These are phyloP conservation scores for Backusella sp. DNA, from an alignment of 192 early-diverging fungal species.

Conservation along the genomic window DNA sequence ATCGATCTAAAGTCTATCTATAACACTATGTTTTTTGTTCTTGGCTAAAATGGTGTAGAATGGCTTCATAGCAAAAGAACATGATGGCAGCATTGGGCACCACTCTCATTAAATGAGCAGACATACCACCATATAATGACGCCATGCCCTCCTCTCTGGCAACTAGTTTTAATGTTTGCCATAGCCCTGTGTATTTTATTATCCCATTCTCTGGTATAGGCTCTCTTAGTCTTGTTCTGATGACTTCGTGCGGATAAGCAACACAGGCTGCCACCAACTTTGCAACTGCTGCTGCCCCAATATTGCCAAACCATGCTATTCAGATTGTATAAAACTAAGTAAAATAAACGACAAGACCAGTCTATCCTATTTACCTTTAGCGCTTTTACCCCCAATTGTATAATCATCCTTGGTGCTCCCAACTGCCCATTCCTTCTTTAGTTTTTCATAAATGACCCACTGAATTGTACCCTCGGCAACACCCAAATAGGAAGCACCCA, in stretches of 20 bases:
- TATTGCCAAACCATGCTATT: conserved; percentile 77
- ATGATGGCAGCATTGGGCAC: conserved; percentile 96
- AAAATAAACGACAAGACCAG: neutral
- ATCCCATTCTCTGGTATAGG: conserved; percentile 61
- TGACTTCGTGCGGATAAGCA: conserved; percentile 95
- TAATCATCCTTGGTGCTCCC: neutral
- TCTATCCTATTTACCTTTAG: conserved; percentile 20
- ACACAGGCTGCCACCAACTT: conserved; percentile 88
- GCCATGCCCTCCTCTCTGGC: conserved; percentile 78
- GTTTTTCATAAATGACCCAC: conserved; percentile 94
- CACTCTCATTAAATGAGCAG: conserved; percentile 89
- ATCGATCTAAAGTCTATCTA: neutral
- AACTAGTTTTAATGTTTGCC: conserved; percentile 53
- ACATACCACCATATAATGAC: conserved; percentile 92
- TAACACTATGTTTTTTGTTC: neutral
- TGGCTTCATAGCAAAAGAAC: conserved; percentile 85
- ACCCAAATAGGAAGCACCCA: conserved; percentile 88
- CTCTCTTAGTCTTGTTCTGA: conserved; percentile 89
- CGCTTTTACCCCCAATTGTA: conserved; percentile 20
- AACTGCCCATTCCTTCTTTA: conserved; percentile 58
- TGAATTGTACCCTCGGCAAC: conserved; percentile 90
- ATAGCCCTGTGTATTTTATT: conserved; percentile 77
- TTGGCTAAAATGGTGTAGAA: conserved; percentile 49
- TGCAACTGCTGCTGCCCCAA: conserved; percentile 78
- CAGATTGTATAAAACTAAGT: neutral